Base-by-base conservation (phyloP, 2,329 filamentous ascomycete species). In the Trichophyton schoenleinii region DNA sequence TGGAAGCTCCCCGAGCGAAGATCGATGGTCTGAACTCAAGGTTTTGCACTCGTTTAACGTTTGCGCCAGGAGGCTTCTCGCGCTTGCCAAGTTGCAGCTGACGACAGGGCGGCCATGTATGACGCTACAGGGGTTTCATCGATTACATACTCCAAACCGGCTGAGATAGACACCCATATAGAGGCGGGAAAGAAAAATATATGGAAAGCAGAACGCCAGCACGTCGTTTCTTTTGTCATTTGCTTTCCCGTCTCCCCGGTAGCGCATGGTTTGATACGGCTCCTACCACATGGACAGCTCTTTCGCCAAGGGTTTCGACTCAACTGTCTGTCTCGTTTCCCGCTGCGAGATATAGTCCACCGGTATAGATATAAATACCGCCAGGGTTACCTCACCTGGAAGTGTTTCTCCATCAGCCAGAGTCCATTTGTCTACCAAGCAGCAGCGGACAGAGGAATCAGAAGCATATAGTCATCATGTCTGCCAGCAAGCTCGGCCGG, bases 401-500 rank as follows among this genome's bases (percentile, higher is more conserved):
- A 22, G 20, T 18, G 3, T 11, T 38, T 22, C 4, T 48, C 44
- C 20, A 22, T 22, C 44, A 18, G n/a, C 44, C 9, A 13, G 34
- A 3, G 11, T 18, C 9, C 18, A 5, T 20, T 7, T 22, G 20
- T 48, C 44, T 48, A 22, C 3, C 44, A 44, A 44, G 41, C 18
- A 46, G 42, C 8, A 48, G n/a, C 7, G n/a, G 18, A 20, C 9
- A 20, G 34, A 3, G 11, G 34, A 38, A 13, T 3, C 9, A 38
- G 34, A 38, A 38, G 3, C 34, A 38, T 13, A 38, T 4, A 44
- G 41, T 44, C 41, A 44, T 22, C 57, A 63, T 63, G 62, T 57
- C 60, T 28, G 41, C 62, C 20, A 61, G 59, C 28, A 57, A 57
- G 44, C 25, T 53, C 58, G 62, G 62, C 25, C 62, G 60, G 3